Percentiles rank a stretch among this genome's conserved stretches.
Conservation (phyloP, 2,329 filamentous ascomycete species). For the Aspergillus sp. region DNA sequence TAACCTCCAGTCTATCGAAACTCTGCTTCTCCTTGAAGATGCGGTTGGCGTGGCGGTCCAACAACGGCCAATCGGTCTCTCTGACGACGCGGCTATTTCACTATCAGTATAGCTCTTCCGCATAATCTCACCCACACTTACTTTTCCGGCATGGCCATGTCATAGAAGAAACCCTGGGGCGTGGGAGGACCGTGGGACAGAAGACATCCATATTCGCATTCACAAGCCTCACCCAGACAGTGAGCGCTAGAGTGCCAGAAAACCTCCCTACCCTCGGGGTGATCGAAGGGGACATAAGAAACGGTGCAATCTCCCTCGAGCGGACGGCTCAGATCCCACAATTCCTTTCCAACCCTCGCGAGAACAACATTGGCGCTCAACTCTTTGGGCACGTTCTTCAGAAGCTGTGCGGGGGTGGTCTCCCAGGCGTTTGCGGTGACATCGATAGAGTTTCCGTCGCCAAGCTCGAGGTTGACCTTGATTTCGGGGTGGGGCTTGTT, state of each 20-base stretch:
- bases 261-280: conserved; percentile 78
- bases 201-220: conserved; percentile 85
- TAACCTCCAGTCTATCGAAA: conserved; percentile 85
- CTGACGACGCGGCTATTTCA: conserved; percentile 61
- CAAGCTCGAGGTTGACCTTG: conserved; percentile 51
- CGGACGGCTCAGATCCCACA: conserved; percentile 92
- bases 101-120: conserved; percentile 22
- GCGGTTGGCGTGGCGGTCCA: conserved; percentile 76
- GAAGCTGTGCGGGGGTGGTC: conserved; percentile 79
- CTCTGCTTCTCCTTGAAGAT: conserved; percentile 96
- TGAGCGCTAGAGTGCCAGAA: conserved; percentile 99
- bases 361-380: conserved; percentile 81
- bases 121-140: conserved; percentile 26
- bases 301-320: conserved; percentile 85
- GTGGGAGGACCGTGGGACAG: conserved; percentile 93
- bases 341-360: conserved; percentile 72
- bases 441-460: conserved; percentile 41
- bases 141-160: conserved; percentile 81
- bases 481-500: conserved; percentile 50
- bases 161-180: conserved; percentile 93
- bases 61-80: conserved; percentile 76
- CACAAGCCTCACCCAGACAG: conserved; percentile 90
- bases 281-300: conserved; percentile 79
- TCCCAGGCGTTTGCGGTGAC: conserved; percentile 77
- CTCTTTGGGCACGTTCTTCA: conserved; percentile 81